Evolutionary conservation across 495 filamentous ascomycete genomes (phyloP).

Genomic region (Neurospora sp.): DNA sequence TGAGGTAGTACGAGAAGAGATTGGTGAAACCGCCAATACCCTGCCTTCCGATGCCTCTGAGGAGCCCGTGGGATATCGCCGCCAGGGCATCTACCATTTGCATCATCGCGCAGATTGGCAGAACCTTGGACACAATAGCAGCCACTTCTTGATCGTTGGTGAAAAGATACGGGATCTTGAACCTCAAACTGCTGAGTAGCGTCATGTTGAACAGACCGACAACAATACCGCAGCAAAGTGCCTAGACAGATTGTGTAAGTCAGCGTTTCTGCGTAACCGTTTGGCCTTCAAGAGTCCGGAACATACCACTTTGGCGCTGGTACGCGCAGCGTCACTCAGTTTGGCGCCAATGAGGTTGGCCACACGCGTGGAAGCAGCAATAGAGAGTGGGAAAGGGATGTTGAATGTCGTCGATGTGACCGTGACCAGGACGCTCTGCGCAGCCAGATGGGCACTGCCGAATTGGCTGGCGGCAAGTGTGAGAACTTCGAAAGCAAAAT

Average conservation of each 20-base stretch:
- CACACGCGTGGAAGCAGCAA: constrained; percentile 45
- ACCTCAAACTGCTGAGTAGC: constrained; percentile 41
- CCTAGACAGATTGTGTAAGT: neutral
- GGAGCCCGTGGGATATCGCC: constrained; percentile 60
- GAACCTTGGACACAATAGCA: constrained; percentile 49
- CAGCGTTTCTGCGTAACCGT: neutral
- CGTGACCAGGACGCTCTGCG: constrained; percentile 40
- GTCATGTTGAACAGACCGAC: constrained; percentile 63
- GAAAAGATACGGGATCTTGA: constrained; percentile 59
- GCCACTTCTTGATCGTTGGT: constrained; percentile 66
- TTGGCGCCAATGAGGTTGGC: constrained; percentile 51
- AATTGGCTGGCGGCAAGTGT: constrained; percentile 59
- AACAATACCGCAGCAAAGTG: constrained; percentile 24
- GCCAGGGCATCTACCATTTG: constrained; percentile 73
- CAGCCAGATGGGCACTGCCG: constrained; percentile 50
- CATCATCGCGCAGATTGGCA: constrained; percentile 67
- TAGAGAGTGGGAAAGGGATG: constrained; percentile 43
- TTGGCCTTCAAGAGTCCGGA: neutral
- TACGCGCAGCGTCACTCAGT: constrained; percentile 52
- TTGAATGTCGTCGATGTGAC: constrained; percentile 41
- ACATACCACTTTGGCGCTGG: constrained; percentile 47
- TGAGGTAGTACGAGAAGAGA: constrained; percentile 65
- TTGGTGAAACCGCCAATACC: constrained; percentile 70
- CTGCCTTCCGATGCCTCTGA: constrained; percentile 67
- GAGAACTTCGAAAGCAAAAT: constrained; percentile 62